These are phyloP conservation scores for Salvia sclarea DNA, from an alignment of 305 asterid species.

Conservation along the genomic window DNA sequence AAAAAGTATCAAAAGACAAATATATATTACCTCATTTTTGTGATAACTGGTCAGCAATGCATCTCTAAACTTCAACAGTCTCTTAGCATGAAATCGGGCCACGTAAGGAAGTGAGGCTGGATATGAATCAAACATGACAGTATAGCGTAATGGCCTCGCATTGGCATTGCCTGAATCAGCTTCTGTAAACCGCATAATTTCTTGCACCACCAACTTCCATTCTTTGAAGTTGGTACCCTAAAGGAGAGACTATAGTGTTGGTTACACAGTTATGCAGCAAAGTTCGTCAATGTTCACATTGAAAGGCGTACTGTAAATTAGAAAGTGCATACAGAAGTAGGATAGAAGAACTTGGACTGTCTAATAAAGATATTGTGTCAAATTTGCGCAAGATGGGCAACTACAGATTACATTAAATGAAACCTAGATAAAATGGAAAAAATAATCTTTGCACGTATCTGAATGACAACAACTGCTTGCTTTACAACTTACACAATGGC, in stretches of 20 bases:
- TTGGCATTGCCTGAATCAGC: slow-evolving; percentile 53
- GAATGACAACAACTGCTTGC: slow-evolving; percentile 9
- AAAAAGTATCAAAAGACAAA: slow-evolving; percentile 5
- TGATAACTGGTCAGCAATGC: slow-evolving; percentile 88
- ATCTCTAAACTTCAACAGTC: slow-evolving; percentile 85
- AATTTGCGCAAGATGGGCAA: slow-evolving; percentile 11
- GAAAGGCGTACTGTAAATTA: slow-evolving; percentile 10
- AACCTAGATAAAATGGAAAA: neutral
- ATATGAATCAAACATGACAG: slow-evolving; percentile 71
- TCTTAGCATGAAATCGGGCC: slow-evolving; percentile 88
- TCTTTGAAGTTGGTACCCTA: slow-evolving; percentile 95
- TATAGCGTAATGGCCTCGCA: slow-evolving; percentile 79
- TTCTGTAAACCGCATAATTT: slow-evolving; percentile 70
- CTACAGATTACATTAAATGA: slow-evolving; percentile 13
- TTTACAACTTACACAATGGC: too few species aligned
- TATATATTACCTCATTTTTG: slow-evolving; percentile 71
- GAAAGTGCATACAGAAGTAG: slow-evolving; percentile 6
- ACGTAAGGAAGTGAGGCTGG: slow-evolving; percentile 79
- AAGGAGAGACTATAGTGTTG: slow-evolving; percentile 40
- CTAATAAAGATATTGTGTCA: neutral
- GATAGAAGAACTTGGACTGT: slow-evolving; percentile 19
- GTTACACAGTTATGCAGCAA: slow-evolving; percentile 42
- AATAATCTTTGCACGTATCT: neutral
- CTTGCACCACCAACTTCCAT: slow-evolving; percentile 94
- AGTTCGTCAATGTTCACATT: slow-evolving; percentile 14